Evolutionary conservation across 768 basidiomycete species (phyloP).

Genomic region (Kwoniella sp.): DNA sequence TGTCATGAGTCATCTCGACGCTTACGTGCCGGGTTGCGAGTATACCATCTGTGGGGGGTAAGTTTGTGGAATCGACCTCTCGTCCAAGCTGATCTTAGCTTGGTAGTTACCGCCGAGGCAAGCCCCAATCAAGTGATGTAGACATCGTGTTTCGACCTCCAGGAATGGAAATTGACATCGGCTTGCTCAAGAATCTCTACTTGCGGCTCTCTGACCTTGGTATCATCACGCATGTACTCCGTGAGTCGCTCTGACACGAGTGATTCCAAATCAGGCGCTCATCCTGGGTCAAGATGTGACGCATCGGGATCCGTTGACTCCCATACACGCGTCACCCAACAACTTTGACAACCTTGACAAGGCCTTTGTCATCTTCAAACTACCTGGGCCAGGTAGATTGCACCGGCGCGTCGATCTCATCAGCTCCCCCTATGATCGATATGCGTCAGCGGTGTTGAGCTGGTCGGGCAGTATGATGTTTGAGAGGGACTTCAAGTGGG

Average conservation of each 20-base stretch:
- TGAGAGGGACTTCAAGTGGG: slow-evolving; percentile 65
- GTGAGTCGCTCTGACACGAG: slow-evolving; percentile 54
- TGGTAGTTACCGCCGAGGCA: slow-evolving; percentile 76
- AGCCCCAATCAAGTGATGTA: slow-evolving; percentile 73
- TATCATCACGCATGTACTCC: slow-evolving; percentile 76
- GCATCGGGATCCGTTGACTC: slow-evolving; percentile 31
- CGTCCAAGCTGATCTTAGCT: neutral
- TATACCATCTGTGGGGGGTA: slow-evolving; percentile 80
- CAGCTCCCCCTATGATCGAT: slow-evolving; percentile 67
- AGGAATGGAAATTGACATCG: slow-evolving; percentile 57
- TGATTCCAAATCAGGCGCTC: neutral
- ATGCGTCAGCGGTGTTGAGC: slow-evolving; percentile 84
- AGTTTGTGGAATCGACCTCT: slow-evolving; percentile 47
- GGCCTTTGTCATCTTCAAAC: slow-evolving; percentile 69
- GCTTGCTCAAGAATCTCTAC: slow-evolving; percentile 62
- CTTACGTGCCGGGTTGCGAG: slow-evolving; percentile 63
- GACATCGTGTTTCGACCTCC: slow-evolving; percentile 83
- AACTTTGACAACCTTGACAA: slow-evolving; percentile 81
- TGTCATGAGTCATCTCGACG: slow-evolving; percentile 64
- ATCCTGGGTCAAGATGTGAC: too few species aligned
- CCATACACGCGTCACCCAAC: slow-evolving; percentile 39
- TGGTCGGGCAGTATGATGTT: slow-evolving; percentile 93
- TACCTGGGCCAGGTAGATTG: slow-evolving; percentile 56
- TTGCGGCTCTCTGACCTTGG: slow-evolving; percentile 47
- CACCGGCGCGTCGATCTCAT: slow-evolving; percentile 79